phyloP scores from a whole-genome alignment of 352 stramenopile species.

The Pythium monospermum region DNA sequence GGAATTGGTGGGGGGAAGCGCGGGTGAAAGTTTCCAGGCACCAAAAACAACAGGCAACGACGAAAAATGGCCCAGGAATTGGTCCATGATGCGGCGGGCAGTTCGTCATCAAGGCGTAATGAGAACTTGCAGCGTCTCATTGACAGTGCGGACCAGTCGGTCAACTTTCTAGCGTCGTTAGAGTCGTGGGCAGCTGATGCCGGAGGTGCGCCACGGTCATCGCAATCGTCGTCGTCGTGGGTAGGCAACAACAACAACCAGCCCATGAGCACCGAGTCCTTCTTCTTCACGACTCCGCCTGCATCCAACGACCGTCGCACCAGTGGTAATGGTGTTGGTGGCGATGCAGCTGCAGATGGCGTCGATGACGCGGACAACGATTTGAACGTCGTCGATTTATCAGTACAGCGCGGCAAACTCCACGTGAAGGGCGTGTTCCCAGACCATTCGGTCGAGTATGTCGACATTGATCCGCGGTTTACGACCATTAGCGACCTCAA shows the following conservation, averaged over 20 bases:
- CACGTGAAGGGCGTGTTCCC: slow-evolving; percentile 82
- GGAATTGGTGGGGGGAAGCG: neutral
- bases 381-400: slow-evolving; percentile 39
- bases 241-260: neutral
- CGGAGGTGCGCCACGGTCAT: slow-evolving; percentile 11
- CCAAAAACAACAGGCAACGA: neutral
- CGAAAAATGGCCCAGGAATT: neutral
- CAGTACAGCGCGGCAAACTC: slow-evolving; percentile 46
- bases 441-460: slow-evolving; percentile 77
- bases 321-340: too few relatives aligned
- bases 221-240: neutral
- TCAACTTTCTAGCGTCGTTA: slow-evolving; percentile 66
- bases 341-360: too few relatives aligned
- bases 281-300: slow-evolving; percentile 27
- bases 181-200: slow-evolving; percentile 23
- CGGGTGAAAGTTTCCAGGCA: neutral
- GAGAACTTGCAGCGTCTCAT: slow-evolving; percentile 70
- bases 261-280: slow-evolving; percentile 13
- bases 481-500: slow-evolving; percentile 74
- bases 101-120: slow-evolving; percentile 26
- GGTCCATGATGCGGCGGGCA: neutral
- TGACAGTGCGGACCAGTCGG: slow-evolving; percentile 62
- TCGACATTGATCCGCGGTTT: slow-evolving; percentile 67
- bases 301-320: neutral
- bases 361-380: neutral